These are phyloP conservation scores for Castanea mollissima DNA, from an alignment of 306 rosid species.

Conservation along the genomic window DNA sequence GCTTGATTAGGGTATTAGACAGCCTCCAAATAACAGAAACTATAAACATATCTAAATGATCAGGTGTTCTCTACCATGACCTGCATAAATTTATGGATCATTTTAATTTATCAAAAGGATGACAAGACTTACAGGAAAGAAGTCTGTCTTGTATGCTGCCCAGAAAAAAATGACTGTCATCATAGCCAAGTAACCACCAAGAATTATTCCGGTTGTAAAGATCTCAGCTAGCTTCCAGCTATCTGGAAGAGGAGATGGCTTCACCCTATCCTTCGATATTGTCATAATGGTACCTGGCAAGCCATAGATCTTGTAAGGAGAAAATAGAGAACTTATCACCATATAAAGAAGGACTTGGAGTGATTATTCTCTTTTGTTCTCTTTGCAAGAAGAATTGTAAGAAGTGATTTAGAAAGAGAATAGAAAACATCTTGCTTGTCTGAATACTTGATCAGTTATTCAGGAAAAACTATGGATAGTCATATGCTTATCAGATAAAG, in stretches of 20 bases:
- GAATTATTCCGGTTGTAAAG: slow-evolving; percentile 70
- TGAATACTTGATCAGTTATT: neutral
- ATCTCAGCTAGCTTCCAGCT: slow-evolving; percentile 89
- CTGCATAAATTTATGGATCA: neutral
- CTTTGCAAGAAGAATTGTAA: neutral
- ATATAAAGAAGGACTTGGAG: neutral
- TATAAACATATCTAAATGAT: neutral
- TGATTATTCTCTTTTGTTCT: neutral
- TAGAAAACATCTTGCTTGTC: neutral
- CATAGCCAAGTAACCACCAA: slow-evolving; percentile 83
- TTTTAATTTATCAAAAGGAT: neutral
- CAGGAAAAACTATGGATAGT: neutral
- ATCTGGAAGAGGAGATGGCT: slow-evolving; percentile 85
- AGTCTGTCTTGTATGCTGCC: slow-evolving; percentile 71
- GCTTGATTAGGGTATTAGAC: neutral
- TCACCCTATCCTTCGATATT: slow-evolving; percentile 85
- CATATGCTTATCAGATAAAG: neutral
- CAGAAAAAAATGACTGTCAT: slow-evolving; percentile 92
- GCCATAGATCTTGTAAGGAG: neutral
- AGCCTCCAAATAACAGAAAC: neutral
- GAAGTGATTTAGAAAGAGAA: neutral
- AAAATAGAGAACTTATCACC: neutral
- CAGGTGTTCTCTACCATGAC: neutral
- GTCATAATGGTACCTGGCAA: slow-evolving; percentile 82
- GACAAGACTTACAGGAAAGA: slow-evolving; percentile 62